phyloP scores from a whole-genome alignment of 2,329 filamentous ascomycete genomes.

The Parastagonospora avenae region DNA sequence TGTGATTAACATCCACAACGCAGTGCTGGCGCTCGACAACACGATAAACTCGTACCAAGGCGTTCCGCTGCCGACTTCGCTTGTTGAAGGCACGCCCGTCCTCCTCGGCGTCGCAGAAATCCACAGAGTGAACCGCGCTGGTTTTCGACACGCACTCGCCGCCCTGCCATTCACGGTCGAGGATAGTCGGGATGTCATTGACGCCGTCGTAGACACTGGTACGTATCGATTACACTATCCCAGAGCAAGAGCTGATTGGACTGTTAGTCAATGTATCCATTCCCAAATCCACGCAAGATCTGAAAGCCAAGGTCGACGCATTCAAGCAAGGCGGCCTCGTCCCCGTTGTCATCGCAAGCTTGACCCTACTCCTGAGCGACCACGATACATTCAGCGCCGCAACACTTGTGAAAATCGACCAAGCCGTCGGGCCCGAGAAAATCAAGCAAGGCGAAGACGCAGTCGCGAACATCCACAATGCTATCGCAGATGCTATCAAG shows the following conservation, averaged over 20 bases:
- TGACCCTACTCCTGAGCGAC: constrained; percentile 17
- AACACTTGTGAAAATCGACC: constrained; percentile 12
- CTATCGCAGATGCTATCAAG: constrained; percentile 15
- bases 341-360: constrained; percentile 15
- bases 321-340: constrained; percentile 16
- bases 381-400: constrained; percentile 25
- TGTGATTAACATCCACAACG: constrained; percentile 21
- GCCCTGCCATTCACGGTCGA: constrained; percentile 10
- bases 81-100: constrained; percentile 18
- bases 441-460: constrained; percentile 12
- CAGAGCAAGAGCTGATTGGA: not conserved
- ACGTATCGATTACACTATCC: no score
- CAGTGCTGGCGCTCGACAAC: constrained; percentile 16
- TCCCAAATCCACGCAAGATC: constrained; percentile 9
- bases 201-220: constrained; percentile 16
- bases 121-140: constrained; percentile 21
- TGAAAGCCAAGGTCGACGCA: constrained; percentile 12
- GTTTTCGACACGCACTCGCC: constrained; percentile 15
- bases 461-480: constrained; percentile 22
- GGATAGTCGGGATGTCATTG: constrained; percentile 11
- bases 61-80: constrained; percentile 5
- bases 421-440: constrained; percentile 9
- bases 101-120: constrained; percentile 22
- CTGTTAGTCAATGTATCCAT: constrained; percentile 18
- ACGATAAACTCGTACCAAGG: constrained; percentile 11